Percentiles rank a stretch among this genome's conserved stretches.
Conservation (phyloP, 1,139 yeast species). For the Yamadazyma sp. region DNA sequence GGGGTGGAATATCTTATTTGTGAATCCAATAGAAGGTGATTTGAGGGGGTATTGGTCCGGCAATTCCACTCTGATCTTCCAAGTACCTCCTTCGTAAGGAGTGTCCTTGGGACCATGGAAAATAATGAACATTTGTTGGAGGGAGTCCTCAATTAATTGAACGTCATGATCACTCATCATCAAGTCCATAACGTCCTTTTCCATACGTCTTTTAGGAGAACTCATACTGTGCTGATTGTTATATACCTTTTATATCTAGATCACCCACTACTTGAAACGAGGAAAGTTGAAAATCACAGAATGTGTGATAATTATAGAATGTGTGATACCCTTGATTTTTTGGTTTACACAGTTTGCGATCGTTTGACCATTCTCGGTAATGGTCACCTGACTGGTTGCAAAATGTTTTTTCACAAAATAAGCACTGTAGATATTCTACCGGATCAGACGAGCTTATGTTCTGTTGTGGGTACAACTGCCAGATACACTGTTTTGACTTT, state of each 20-base stretch:
- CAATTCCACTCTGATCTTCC: constrained; percentile 91
- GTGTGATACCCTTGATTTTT: constrained; percentile 4
- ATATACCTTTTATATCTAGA: not conserved
- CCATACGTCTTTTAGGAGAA: constrained; percentile 85
- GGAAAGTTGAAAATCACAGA: too few species aligned
- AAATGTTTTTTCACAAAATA: too few species aligned
- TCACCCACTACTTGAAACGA: too few species aligned
- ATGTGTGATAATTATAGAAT: constrained; percentile 4
- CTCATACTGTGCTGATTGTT: constrained; percentile 34
- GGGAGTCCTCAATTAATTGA: constrained; percentile 76
- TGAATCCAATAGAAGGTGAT: constrained; percentile 93
- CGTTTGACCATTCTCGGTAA: constrained; percentile 3
- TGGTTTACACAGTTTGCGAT: constrained; percentile 4
- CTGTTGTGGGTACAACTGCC: too few species aligned
- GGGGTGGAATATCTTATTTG: constrained; percentile 90
- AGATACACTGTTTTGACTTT: too few species aligned
- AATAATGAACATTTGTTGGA: constrained; percentile 87
- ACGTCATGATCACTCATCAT: constrained; percentile 96
- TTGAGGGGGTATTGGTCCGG: constrained; percentile 96
- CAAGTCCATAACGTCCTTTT: constrained; percentile 95
- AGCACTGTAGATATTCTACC: too few species aligned
- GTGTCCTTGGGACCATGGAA: constrained; percentile 87
- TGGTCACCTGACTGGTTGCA: constrained; percentile 4
- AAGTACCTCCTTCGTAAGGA: constrained; percentile 86
- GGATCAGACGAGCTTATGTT: too few species aligned